phyloP scores from a whole-genome alignment of 352 stramenopile genomes.

The Blastocystis hominis region DNA sequence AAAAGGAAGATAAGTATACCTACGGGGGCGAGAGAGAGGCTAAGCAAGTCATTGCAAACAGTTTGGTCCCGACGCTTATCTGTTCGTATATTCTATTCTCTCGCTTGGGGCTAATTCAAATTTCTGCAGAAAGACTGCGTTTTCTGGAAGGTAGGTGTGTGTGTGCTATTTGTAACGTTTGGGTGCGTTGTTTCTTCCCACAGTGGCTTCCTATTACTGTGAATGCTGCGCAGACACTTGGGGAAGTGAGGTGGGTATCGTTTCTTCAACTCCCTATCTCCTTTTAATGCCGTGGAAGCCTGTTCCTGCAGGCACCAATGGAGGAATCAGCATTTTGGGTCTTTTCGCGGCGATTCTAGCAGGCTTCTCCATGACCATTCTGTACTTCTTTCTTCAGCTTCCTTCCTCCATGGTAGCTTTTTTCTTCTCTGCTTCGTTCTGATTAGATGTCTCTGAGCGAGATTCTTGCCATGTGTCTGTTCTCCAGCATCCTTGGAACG shows the following conservation, averaged over 20 bases:
- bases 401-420: neutral
- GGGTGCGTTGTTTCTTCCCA: conserved; percentile 5
- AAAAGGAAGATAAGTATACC: conserved; percentile 19
- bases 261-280: conserved; percentile 28
- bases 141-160: neutral
- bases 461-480: neutral
- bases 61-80: conserved; percentile 26
- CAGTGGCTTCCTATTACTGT: conserved; percentile 26
- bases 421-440: neutral
- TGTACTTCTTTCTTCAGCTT: neutral
- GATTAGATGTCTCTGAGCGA: neutral
- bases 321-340: conserved; percentile 15
- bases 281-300: conserved; percentile 11
- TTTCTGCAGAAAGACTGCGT: neutral
- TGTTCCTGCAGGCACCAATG: conserved; percentile 30
- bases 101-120: neutral
- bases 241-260: conserved; percentile 43
- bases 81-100: neutral
- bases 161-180: neutral
- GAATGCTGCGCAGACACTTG: conserved; percentile 36
- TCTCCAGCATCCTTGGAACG: neutral
- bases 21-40: neutral
- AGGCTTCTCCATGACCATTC: neutral
- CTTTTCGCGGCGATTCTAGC: neutral
- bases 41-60: conserved; percentile 17